phyloP scores from a whole-genome alignment of 1,284 basidiomycete genomes.

The Ceratobasidium theobromae region DNA sequence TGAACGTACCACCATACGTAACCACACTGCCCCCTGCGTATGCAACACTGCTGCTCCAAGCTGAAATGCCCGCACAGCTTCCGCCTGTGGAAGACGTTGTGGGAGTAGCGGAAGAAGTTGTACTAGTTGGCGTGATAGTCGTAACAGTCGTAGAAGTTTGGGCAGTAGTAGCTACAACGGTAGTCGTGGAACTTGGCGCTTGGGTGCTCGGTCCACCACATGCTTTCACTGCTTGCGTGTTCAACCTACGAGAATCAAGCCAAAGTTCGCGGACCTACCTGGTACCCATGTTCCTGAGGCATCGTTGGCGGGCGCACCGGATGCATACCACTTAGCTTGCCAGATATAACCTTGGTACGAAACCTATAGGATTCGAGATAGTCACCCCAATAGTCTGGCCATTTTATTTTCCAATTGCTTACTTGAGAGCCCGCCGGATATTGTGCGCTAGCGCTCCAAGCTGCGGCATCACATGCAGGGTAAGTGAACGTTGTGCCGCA shows the following conservation, averaged over 20 bases:
- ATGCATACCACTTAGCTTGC: slow-evolving; percentile 53
- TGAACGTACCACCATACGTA: slow-evolving; percentile 37
- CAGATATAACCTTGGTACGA: slow-evolving; percentile 57
- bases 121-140: slow-evolving; percentile 37
- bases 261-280: slow-evolving; percentile 47
- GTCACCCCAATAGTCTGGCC: neutral
- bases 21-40: slow-evolving; percentile 56
- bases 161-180: slow-evolving; percentile 23
- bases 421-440: slow-evolving; percentile 55
- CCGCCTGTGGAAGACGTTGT: slow-evolving; percentile 42
- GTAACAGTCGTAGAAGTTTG: slow-evolving; percentile 37
- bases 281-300: slow-evolving; percentile 63
- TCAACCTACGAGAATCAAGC: neutral
- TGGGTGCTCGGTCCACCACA: slow-evolving; percentile 45
- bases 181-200: slow-evolving; percentile 35
- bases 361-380: slow-evolving; percentile 14
- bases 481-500: slow-evolving; percentile 55
- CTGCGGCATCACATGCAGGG: slow-evolving; percentile 58
- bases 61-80: slow-evolving; percentile 52
- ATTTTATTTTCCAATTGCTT: neutral
- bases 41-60: slow-evolving; percentile 53
- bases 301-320: slow-evolving; percentile 52
- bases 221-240: slow-evolving; percentile 54
- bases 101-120: slow-evolving; percentile 31
- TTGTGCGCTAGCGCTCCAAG: slow-evolving; percentile 52